Evolutionary conservation across 352 stramenopile species (phyloP), one percentile per base, ranked within the genome.

Genomic region (Phytophthora sansomeana): DNA sequence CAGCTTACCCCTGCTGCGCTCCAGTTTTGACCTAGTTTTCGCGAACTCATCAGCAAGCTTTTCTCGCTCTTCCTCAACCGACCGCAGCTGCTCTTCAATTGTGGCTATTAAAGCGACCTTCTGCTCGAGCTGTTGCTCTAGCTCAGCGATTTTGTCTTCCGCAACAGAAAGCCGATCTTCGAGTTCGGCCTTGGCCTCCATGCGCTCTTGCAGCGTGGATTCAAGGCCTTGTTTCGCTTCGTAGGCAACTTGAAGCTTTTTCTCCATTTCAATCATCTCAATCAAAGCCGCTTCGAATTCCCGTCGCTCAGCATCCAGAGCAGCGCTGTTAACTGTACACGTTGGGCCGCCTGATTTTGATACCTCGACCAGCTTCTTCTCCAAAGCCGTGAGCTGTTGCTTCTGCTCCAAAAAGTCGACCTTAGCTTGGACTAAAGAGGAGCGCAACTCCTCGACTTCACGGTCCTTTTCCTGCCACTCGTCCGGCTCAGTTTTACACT

Each of bases 231-330:
- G 79, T 24, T 87, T 81, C 17, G 74, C 80, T 67, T 87, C 80
- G 50, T 89, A 89, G 6, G 78, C 80, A 5, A 78, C 67, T 51
- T 89, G 80, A 13, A 89, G 74, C 42, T 87, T 89, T 43, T 81
- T 74, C 47, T 89, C 80, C 78, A 89, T 87, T 33, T 84, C 78
- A 32, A 89, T 87, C 63, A 89, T 75, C 44, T 89, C 80, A 36
- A 86, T 87, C 58, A 89, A 62, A 39, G 80, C 78, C 1, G 74
- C 64, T 41, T 89, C 78, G 16, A 86, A 87, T 65, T 89, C 80
- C 9, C 83, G 81, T 10, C 78, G 78, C 38, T 89, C 78, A n/a
- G 74, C 62, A 9, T 89, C 80, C 3, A 81, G 67, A 8, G 77
- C 69, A 4, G 63, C 67, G 9, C 38, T 73, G 26, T 61, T 80